Evolutionary conservation across 169 alveolate species (phyloP), one percentile per base, ranked within the genome.

Genomic region (Plasmodium chabaudi): DNA sequence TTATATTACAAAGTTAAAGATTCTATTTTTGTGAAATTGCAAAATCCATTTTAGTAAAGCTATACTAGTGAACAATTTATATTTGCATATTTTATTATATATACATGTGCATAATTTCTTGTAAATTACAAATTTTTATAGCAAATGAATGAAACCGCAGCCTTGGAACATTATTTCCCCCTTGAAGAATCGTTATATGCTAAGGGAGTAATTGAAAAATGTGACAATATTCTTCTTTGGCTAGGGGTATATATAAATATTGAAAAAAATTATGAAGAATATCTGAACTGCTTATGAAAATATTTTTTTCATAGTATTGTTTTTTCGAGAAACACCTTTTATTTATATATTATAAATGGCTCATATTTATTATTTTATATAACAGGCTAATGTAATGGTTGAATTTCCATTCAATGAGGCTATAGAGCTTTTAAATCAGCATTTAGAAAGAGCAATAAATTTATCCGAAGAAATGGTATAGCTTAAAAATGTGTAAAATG

Each of bases 331-430:
- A 27, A 46, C n/a, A 25, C 72, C 57, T 56, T 73, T 73, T 47
- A 19, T 34, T 42, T 53, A 61, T 47, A 10, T 47, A 34, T 0
- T 47, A 51, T 42, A 7, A 23, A n/a, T 53, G 46, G 17, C 44
- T 44, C n/a, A 39, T 46, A n/a, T 61, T 34, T 39, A 55, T n/a
- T 39, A 44, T 27, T 69, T 63, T 21, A 68, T 65, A 49, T 87
- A 57, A 25, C 70, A 96, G 98, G 97, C 98, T 46, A 95, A 95
- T 72, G 94, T 96, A 7, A 72, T 96, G 94, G 95, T 96, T 49
- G 98, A 96, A 86, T 96, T 95, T 72, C 92, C 97, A 15, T 70
- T 96, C 57, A 94, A 94, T 34, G 98, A 96, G 59, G 98, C 98
- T 46, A 84, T 74, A n/a, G 95, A 93, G 21, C 91, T 96, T 60